phyloP scores from a whole-genome alignment of 2,329 filamentous ascomycete species.

The Bisporella sp. region DNA sequence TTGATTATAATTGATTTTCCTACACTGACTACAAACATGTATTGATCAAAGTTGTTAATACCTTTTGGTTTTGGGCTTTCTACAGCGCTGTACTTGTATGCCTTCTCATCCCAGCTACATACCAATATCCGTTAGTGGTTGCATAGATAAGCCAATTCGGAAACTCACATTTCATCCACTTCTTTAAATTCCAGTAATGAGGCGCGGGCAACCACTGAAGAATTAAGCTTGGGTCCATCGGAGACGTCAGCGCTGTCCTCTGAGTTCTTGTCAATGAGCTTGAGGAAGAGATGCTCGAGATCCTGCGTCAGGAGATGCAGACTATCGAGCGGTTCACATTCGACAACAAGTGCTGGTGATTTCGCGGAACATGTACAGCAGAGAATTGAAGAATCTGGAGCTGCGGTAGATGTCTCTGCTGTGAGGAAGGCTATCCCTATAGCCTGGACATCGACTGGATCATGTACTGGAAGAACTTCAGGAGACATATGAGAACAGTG shows the following conservation, averaged over 20 bases:
- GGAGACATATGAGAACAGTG: too few relatives aligned
- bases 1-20: too few relatives aligned
- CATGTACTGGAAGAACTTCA: too few relatives aligned
- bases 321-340: too few relatives aligned
- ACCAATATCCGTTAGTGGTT: slow-evolving; percentile 1
- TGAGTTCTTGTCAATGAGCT: slow-evolving; percentile 7
- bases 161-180: slow-evolving; percentile 13
- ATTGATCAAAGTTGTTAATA: slow-evolving; percentile 9
- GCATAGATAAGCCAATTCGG: background rate
- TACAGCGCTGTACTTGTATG: slow-evolving; percentile 24
- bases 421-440: background rate
- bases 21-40: slow-evolving; percentile 14
- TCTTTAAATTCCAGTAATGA: slow-evolving; percentile 19
- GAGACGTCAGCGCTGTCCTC: slow-evolving; percentile 1
- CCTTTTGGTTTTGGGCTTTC: slow-evolving; percentile 12
- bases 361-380: background rate
- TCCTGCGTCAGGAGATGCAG: background rate
- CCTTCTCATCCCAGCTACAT: slow-evolving; percentile 17
- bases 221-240: slow-evolving; percentile 6
- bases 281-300: background rate
- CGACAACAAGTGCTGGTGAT: background rate
- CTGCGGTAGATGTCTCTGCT: slow-evolving; percentile 1
- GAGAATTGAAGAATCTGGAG: background rate
- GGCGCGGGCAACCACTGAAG: slow-evolving; percentile 3
- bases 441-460: too few relatives aligned